Evolutionary conservation across 257 asterid genomes (phyloP), one percentile per base, ranked within the genome.

Genomic region (Verbascum thapsus): DNA sequence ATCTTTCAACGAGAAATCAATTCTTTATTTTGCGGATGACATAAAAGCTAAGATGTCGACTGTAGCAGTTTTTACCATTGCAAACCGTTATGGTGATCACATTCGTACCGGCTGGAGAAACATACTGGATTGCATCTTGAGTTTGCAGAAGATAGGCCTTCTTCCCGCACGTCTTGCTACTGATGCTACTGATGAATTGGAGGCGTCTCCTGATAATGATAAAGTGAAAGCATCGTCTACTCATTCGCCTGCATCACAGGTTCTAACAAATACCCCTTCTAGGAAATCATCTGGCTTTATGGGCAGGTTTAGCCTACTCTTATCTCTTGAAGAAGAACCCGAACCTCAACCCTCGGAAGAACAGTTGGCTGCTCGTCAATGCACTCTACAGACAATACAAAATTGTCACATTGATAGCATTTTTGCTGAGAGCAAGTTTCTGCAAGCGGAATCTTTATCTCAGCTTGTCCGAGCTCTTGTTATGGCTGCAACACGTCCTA

Each of bases 41-140:
- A 51, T 53, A 41, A 92, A 89, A 80, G 95, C 95, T 47, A 87
- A 81, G 75, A 72, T 88, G 90, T 89, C 97, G 8, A 85, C 96
- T 48, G 83, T 74, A 22, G 89, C 95, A 55, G 91, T 88, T 63
- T 91, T 91, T 67, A 86, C 90, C 57, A 80, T 91, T 39, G 95
- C 89, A 45, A 86, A 86, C 74, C 71, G 85, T 66, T 91, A 88
- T 54, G 88, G 98, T 16, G 97, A 91, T 74, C 80, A 80, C 63
- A 85, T 88, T 64, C 91, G 85, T 30, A 80, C 87, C 5, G 94
- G 96, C 23, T 91, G 98, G 98, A 86, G 86, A 72, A 89, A 92
- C 79, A 82, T 92, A 57, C 71, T 89, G 69, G 99, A 92, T 61
- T 92, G 96, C 74, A 87, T 88, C 62, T 69, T 88, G 80, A 88